A percentile compares a stretch with the other conserved stretches of the same genome.
Evolutionary conservation across 352 stramenopile species (phyloP).

Genomic region (Phytophthora colocasiae): DNA sequence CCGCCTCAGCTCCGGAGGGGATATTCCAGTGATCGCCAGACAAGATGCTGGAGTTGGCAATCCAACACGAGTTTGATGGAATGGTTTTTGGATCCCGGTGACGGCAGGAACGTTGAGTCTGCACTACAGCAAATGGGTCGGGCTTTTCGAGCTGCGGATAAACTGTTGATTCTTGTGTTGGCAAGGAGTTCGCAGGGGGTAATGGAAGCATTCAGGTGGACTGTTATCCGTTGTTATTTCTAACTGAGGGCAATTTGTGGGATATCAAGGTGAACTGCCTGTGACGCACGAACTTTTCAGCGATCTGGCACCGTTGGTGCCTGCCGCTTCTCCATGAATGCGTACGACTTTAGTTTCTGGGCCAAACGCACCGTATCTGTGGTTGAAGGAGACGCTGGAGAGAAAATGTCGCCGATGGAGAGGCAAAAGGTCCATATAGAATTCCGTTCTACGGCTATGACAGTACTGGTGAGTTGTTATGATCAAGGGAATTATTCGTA

Average conservation of each 20-base stretch:
- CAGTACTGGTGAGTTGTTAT: slow-evolving; percentile 49
- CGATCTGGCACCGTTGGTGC: slow-evolving; percentile 64
- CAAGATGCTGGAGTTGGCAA: slow-evolving; percentile 48
- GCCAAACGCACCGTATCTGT: slow-evolving; percentile 72
- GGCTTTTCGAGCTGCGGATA: slow-evolving; percentile 51
- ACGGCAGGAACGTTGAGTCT: slow-evolving; percentile 63
- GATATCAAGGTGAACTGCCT: slow-evolving; percentile 50
- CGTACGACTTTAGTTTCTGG: slow-evolving; percentile 77
- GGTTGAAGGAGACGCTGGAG: slow-evolving; percentile 69
- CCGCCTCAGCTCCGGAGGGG: slow-evolving; percentile 48
- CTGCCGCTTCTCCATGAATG: slow-evolving; percentile 87
- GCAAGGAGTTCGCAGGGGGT: slow-evolving; percentile 64
- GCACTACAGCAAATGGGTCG: slow-evolving; percentile 61
- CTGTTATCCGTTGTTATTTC: background rate
- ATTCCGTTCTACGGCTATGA: slow-evolving; percentile 87
- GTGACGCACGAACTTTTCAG: slow-evolving; percentile 66
- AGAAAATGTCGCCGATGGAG: slow-evolving; percentile 52
- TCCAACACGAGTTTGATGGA: slow-evolving; percentile 64
- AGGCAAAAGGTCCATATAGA: slow-evolving; percentile 70
- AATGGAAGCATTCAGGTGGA: background rate
- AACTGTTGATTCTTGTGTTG: slow-evolving; percentile 75
- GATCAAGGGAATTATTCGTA: background rate
- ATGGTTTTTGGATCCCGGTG: slow-evolving; percentile 83
- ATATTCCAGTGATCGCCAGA: slow-evolving; percentile 67
- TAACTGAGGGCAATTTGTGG: slow-evolving; percentile 7